phyloP scores from a whole-genome alignment of 768 basidiomycete genomes.

The Tylopilus sp. region DNA sequence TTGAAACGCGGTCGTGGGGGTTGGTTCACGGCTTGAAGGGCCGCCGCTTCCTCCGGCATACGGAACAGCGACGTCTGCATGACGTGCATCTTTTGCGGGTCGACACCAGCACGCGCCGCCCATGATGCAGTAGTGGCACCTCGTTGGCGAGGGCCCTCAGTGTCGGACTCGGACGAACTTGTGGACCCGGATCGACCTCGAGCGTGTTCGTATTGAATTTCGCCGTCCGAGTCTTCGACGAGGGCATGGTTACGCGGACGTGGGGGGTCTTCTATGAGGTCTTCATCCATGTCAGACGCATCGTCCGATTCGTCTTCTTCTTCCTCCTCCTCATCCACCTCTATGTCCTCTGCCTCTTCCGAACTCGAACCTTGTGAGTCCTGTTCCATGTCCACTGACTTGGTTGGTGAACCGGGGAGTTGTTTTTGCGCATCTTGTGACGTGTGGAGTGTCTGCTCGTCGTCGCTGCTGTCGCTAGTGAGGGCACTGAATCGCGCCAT shows the following conservation, averaged over 20 bases:
- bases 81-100: constrained; percentile 85
- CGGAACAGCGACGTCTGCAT: constrained; percentile 91
- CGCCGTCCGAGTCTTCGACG: constrained; percentile 54
- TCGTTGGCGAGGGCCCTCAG: constrained; percentile 16
- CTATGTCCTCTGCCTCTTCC: constrained; percentile 28
- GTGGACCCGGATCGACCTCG: constrained; percentile 35
- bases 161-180: constrained; percentile 23
- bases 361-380: constrained; percentile 26
- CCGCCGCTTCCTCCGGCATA: constrained; percentile 68
- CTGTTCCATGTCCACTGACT: constrained; percentile 31
- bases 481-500: constrained; percentile 74
- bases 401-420: constrained; percentile 15
- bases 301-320: constrained; percentile 39
- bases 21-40: constrained; percentile 52
- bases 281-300: constrained; percentile 50
- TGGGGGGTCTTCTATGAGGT: constrained; percentile 29
- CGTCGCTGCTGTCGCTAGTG: constrained; percentile 53
- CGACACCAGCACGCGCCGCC: constrained; percentile 72
- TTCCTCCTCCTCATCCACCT: constrained; percentile 34
- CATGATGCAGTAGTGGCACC: constrained; percentile 61
- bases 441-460: constrained; percentile 40
- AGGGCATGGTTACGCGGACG: constrained; percentile 44
- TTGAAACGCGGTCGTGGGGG: constrained; percentile 33
- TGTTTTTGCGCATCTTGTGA: constrained; percentile 23
- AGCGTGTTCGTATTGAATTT: constrained; percentile 43